Evolutionary conservation across 73 alveolate species (phyloP).

Genomic region (Uronychia binucleata): DNA sequence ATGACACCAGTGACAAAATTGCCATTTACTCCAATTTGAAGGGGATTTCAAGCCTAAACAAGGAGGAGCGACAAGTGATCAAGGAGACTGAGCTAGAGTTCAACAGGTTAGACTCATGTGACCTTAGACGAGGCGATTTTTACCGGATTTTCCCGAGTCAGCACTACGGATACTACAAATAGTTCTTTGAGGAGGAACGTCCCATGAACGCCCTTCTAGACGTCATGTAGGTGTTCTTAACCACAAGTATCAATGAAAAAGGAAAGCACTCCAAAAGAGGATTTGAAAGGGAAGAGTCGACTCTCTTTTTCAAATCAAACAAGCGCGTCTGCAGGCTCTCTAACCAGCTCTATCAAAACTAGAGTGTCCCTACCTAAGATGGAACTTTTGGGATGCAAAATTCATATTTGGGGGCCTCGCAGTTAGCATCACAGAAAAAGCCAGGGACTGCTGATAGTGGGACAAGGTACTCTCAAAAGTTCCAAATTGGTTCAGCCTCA

Average conservation of each 20-base stretch:
- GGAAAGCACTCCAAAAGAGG: neutral
- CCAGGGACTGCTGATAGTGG: neutral
- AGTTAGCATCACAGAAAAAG: neutral
- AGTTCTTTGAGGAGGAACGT: conserved; percentile 72
- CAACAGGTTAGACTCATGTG: conserved; percentile 28
- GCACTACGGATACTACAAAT: conserved; percentile 45
- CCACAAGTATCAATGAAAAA: neutral
- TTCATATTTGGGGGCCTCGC: neutral
- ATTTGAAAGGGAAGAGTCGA: neutral
- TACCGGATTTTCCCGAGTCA: conserved; percentile 71
- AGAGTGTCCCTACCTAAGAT: too few relatives aligned
- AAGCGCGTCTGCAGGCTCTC: neutral
- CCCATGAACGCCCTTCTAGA: conserved; percentile 52
- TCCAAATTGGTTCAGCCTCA: too few relatives aligned
- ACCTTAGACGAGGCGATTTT: conserved; percentile 61
- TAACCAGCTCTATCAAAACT: neutral
- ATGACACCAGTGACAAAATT: neutral
- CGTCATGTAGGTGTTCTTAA: neutral
- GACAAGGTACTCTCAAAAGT: too few relatives aligned
- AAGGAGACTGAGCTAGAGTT: conserved; percentile 72
- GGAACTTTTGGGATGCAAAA: neutral
- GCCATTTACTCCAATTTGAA: neutral
- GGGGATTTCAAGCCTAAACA: neutral
- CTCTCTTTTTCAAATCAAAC: neutral
- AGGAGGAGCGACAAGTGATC: conserved; percentile 49